Base-by-base conservation (phyloP, 495 filamentous ascomycete genomes). In the Astrothelium macrocarpum region DNA sequence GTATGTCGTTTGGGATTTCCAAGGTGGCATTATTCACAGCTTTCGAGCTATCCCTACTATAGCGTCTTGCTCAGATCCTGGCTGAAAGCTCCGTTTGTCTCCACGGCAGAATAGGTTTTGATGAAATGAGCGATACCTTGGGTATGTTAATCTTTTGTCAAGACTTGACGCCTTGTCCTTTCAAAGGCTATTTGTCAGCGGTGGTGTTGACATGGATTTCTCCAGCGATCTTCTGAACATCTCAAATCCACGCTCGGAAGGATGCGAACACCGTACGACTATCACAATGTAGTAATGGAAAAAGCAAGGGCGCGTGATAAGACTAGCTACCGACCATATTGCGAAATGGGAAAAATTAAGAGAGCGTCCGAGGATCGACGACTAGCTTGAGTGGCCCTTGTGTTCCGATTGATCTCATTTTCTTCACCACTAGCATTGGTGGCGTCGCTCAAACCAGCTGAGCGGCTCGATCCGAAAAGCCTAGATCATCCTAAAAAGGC, bases 331-430 rank as follows among this genome's bases (percentile, higher is more conserved):
- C 49, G 23, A 29, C 29, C 49, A 29, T 26, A 16, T 56, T 29
- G 49, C 49, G 25, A 56, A 56, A 56, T 9, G 26, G 49, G 49
- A 56, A 56, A 56, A 28, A 28, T 56, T 56, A 56, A 56, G 49
- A 56, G 49, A 56, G 49, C 5, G 9, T n/a, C 25, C 49, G 49
- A 9, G 23, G 49, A 56, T 56, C 25, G 20, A 26, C 49, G 23
- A 25, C 49, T 56, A 56, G 49, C 49, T 56, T 29, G 49, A 56
- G 49, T 25, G 5, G 2, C 49, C 10, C 1, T 12, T 11, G 49
- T n/a, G 49, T 20, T 26, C 7, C 7, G 25, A 9, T 26, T 4
- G 5, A 56, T 26, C 23, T 26, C 12, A 29, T 16, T 23, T 20
- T 9, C 49, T 29, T 56, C 25, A 16, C 29, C 49, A 10, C 49